Percentiles rank a stretch among this genome's conserved stretches.
Evolutionary conservation across 139 green algal species (phyloP).

Genomic region (Chlorella sorokiniana): DNA sequence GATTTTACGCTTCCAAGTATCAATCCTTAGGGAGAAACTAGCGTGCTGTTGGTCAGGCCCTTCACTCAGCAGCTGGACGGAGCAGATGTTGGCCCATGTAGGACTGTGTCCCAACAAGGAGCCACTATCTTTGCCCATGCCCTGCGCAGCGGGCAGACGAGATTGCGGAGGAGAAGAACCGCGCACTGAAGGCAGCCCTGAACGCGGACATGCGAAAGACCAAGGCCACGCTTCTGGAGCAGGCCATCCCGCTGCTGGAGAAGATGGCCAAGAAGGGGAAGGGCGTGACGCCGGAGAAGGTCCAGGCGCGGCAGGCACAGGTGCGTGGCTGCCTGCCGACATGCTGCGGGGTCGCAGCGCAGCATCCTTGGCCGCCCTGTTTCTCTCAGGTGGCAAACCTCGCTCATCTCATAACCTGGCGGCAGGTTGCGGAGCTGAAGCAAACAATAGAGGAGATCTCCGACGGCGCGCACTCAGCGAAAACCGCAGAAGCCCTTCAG

Average conservation of each 20-base stretch:
- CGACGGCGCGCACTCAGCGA: slow-evolving; percentile 58
- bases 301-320: slow-evolving; percentile 11
- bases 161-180: slow-evolving; percentile 72
- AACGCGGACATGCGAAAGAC: slow-evolving; percentile 79
- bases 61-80: no score
- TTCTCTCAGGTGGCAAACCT: neutral
- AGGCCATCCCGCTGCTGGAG: slow-evolving; percentile 38
- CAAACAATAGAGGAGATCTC: slow-evolving; percentile 63
- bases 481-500: slow-evolving; percentile 39
- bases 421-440: slow-evolving; percentile 64
- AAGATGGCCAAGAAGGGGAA: slow-evolving; percentile 32
- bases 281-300: slow-evolving; percentile 22
- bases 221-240: slow-evolving; percentile 39
- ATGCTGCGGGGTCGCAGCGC: neutral
- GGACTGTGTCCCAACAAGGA: no score
- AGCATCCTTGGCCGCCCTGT: neutral
- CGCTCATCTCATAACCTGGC: neutral
- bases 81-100: no score
- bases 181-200: slow-evolving; percentile 69
- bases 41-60: no score
- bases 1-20: no score
- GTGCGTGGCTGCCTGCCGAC: neutral
- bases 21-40: no score
- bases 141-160: slow-evolving; percentile 73
- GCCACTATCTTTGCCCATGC: neutral